Conservation (phyloP, 1,139 yeast species). For the Wickerhamiella infanticola region DNA sequence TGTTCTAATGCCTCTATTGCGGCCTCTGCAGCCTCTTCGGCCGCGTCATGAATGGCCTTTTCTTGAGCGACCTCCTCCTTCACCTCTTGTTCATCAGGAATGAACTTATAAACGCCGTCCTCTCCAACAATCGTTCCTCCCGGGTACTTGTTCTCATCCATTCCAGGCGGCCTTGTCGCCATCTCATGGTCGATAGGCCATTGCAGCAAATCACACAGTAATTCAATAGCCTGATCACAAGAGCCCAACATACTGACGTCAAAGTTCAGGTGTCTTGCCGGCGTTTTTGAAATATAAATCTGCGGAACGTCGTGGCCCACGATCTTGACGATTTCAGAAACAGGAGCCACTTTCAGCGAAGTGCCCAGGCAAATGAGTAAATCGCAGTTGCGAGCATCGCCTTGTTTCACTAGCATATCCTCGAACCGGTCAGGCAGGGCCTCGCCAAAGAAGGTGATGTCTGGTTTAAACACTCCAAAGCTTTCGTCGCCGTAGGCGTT, state of each 20-base stretch:
- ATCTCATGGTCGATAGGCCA: constrained; percentile 56
- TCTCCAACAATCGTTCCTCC: constrained; percentile 8
- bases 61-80: not conserved
- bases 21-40: not conserved
- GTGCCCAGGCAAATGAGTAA: constrained; percentile 81
- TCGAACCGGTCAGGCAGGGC: constrained; percentile 65
- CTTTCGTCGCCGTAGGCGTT: constrained; percentile 10
- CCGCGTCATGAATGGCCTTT: not conserved
- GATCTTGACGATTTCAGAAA: constrained; percentile 76
- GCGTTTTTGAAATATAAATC: constrained; percentile 64
- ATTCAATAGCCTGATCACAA: constrained; percentile 75
- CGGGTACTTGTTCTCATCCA: constrained; percentile 10
- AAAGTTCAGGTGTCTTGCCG: constrained; percentile 64
- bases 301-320: constrained; percentile 65
- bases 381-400: constrained; percentile 49
- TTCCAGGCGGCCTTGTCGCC: constrained; percentile 16
- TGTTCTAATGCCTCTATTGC: not conserved
- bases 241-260: constrained; percentile 69
- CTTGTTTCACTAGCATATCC: constrained; percentile 40
- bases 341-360: constrained; percentile 89
- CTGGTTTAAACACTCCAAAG: constrained; percentile 81
- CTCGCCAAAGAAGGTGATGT: constrained; percentile 90
- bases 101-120: constrained; percentile 12
- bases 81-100: not conserved
- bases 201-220: constrained; percentile 41